Evolutionary conservation across 495 filamentous ascomycete genomes (phyloP).

Genomic region (Aspergillus nidulans): DNA sequence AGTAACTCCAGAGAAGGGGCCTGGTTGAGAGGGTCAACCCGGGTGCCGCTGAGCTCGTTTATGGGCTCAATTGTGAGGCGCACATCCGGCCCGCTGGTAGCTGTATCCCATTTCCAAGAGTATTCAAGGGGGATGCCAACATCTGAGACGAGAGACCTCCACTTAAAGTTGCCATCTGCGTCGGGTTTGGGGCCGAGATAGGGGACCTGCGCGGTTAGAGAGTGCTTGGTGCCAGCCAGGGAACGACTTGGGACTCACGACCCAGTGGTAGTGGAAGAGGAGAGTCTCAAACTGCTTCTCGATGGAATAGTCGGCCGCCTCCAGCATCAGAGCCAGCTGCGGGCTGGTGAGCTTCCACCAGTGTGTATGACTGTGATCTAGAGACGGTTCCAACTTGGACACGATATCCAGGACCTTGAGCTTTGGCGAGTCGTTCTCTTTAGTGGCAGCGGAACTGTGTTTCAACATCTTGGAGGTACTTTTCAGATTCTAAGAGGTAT

Average conservation of each 20-base stretch:
- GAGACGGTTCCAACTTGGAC: not conserved
- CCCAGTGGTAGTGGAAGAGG: constrained; percentile 15
- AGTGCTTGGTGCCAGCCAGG: not conserved
- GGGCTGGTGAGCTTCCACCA: constrained; percentile 21
- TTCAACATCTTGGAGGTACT: not conserved
- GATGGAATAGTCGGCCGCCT: constrained; percentile 11
- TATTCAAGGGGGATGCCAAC: constrained; percentile 23
- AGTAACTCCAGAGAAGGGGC: constrained; percentile 11
- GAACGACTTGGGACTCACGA: not conserved
- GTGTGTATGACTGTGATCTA: not conserved
- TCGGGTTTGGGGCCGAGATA: constrained; percentile 7
- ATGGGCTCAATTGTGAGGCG: constrained; percentile 22
- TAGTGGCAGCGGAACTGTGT: not conserved
- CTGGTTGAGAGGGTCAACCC: constrained; percentile 25
- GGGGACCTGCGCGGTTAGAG: not conserved
- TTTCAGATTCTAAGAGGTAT: too few species aligned
- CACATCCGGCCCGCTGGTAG: constrained; percentile 12
- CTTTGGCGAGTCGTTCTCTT: not conserved
- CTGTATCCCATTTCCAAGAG: constrained; percentile 27
- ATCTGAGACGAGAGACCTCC: constrained; percentile 14
- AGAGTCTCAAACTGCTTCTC: constrained; percentile 14
- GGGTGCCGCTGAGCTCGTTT: constrained; percentile 12
- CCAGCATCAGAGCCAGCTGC: constrained; percentile 12
- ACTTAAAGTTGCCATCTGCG: constrained; percentile 11
- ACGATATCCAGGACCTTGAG: not conserved